A percentile compares a stretch with the other conserved stretches of the same genome.
These are phyloP conservation scores for Parsonsia alboflavescens DNA, from an alignment of 257 asterid species.

Conservation along the genomic window DNA sequence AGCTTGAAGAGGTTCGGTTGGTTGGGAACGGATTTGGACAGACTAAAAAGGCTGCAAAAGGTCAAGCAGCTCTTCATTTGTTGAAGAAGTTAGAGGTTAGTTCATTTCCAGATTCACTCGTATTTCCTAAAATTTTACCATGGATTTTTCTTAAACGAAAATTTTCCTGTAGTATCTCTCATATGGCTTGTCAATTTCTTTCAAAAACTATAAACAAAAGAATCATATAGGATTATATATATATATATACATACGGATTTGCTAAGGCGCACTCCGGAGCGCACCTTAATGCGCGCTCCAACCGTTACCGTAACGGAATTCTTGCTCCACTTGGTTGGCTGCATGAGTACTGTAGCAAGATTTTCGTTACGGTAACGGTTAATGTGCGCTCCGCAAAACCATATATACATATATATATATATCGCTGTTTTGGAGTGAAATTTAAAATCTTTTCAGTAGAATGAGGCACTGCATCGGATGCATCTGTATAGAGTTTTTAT, in stretches of 20 bases:
- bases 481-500: background rate
- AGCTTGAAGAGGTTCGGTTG: slow-evolving; percentile 58
- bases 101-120: slow-evolving; percentile 9
- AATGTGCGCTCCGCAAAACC: too few species aligned
- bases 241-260: too few species aligned
- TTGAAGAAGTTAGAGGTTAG: slow-evolving; percentile 76
- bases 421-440: background rate
- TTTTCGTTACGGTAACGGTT: too few species aligned
- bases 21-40: slow-evolving; percentile 56
- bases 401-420: background rate
- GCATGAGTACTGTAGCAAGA: too few species aligned
- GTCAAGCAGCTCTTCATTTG: slow-evolving; percentile 70
- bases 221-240: background rate
- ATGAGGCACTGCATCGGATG: background rate
- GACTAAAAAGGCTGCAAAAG: slow-evolving; percentile 62
- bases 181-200: background rate
- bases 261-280: too few species aligned
- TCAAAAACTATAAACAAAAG: too few species aligned
- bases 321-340: too few species aligned
- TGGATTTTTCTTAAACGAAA: background rate
- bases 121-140: background rate
- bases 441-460: background rate
- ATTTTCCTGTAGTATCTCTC: background rate
- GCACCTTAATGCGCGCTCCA: too few species aligned
- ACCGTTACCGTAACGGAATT: too few species aligned